Evolutionary conservation across 495 filamentous ascomycete species (phyloP), one percentile per base, ranked within the genome.

Genomic region (Penicillium daleae): DNA sequence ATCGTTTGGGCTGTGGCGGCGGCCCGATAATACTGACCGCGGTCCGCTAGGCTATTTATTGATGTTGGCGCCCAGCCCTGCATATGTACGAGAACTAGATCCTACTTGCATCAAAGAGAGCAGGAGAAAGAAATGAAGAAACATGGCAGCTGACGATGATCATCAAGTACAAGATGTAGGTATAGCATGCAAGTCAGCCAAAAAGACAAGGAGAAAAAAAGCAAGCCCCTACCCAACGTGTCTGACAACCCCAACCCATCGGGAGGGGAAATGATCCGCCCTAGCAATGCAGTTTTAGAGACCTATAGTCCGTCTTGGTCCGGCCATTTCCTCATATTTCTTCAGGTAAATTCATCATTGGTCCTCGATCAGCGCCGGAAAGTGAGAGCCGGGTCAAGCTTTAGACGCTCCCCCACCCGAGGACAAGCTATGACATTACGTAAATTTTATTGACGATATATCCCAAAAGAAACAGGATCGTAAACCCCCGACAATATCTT

Each of bases 41-140:
- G n/a, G n/a, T n/a, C n/a, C 32, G 39, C n/a, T 27, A 49, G 49
- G 33, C 59, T 59, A 57, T 58, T 53, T 59, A 57, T 58, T 53
- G 59, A 59, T 35, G 39, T 24, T 49, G 59, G 39, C 50, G 53
- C 29, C 37, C 53, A 57, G n/a, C 33, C 54, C 59, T 65, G 54
- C 58, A 65, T 50, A 50, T 50, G 46, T 50, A 29, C 46, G 56
- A 24, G 53, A 12, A 19, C 12, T 21, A 40, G 8, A 24, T 21
- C 29, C 7, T 12, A 53, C 33, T 15, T 42, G 39, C 50, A 24
- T 24, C 27, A 50, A 61, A 48, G 46, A 44, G 17, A 46, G 32
- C 4, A 31, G n/a, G 15, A 39, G 48, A 57, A 31, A 13, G 24
- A 33, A 57, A 21, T 4, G n/a, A 19, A n/a, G 55, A 29, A 26